A percentile compares a stretch with the other conserved stretches of the same genome.
phyloP scores from a whole-genome alignment of 371 early-diverging fungal genomes.

The Syncephalastrum sp. region DNA sequence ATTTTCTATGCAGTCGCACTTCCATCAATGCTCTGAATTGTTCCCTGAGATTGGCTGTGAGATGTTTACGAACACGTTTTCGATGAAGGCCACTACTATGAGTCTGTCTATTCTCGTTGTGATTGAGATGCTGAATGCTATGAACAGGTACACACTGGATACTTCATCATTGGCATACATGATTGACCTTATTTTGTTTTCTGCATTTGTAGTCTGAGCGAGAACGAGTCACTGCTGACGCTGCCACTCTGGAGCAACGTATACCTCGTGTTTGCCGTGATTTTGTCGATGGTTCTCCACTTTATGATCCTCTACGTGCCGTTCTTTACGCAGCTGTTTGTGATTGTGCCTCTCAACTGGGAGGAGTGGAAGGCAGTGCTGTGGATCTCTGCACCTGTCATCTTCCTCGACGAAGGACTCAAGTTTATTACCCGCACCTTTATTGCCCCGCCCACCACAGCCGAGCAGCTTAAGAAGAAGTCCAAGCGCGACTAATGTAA shows the following conservation, averaged over 20 bases:
- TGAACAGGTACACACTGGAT: conserved; percentile 25
- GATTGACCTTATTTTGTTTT: not conserved
- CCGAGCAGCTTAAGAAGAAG: too few relatives aligned
- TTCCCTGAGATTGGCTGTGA: conserved; percentile 92
- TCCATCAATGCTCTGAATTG: conserved; percentile 81
- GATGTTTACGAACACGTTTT: conserved; percentile 78
- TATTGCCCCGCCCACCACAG: conserved; percentile 48
- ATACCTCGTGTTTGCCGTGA: conserved; percentile 82
- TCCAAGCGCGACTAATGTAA: too few relatives aligned
- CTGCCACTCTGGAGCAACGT: conserved; percentile 90
- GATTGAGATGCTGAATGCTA: conserved; percentile 94
- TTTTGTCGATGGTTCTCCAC: conserved; percentile 89
- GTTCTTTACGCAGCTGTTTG: conserved; percentile 82
- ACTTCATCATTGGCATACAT: not conserved
- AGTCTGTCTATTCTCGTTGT: conserved; percentile 93
- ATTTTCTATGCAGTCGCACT: conserved; percentile 64
- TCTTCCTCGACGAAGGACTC: conserved; percentile 89
- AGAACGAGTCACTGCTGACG: conserved; percentile 90
- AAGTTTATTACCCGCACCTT: conserved; percentile 80
- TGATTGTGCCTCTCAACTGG: conserved; percentile 81
- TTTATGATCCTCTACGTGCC: conserved; percentile 91
- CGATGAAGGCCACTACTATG: conserved; percentile 93
- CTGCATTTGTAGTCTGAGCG: conserved; percentile 64
- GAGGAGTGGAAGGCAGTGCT: conserved; percentile 93
- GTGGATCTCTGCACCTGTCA: conserved; percentile 86